Evolutionary conservation across 2,329 filamentous ascomycete species (phyloP).

Genomic region (Rhynchosporium graminicola): DNA sequence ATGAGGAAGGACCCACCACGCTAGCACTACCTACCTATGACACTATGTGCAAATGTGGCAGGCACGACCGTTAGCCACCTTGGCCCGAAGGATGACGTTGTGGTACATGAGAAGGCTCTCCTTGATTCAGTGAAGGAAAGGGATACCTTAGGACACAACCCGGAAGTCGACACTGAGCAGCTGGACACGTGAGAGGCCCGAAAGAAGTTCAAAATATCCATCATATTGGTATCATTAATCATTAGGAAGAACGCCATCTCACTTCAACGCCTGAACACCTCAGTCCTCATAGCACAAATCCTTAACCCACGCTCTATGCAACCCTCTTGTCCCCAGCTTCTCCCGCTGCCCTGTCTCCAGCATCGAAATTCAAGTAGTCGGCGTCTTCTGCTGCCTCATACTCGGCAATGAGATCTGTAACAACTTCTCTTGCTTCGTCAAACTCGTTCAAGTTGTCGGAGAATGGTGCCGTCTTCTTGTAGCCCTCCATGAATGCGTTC

Average conservation of each 20-base stretch:
- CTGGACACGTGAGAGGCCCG: background rate
- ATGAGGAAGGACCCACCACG: background rate
- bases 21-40: background rate
- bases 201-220: background rate
- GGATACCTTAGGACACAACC: constrained; percentile 5
- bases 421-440: constrained; percentile 89
- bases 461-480: constrained; percentile 95
- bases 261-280: constrained; percentile 14
- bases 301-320: constrained; percentile 1
- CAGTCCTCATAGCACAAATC: constrained; percentile 16
- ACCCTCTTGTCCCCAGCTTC: constrained; percentile 38
- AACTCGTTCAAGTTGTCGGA: constrained; percentile 91
- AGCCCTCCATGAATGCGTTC: constrained; percentile 93
- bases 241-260: constrained; percentile 30
- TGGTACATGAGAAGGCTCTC: background rate
- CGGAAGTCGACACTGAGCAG: constrained; percentile 2
- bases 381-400: constrained; percentile 94
- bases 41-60: background rate
- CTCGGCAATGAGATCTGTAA: constrained; percentile 86
- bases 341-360: constrained; percentile 32
- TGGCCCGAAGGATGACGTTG: constrained; percentile 3
- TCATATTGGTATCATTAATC: constrained; percentile 39
- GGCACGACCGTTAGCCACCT: background rate
- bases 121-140: too few relatives aligned
- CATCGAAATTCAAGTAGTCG: constrained; percentile 76